Evolutionary conservation across 768 basidiomycete genomes (phyloP), one percentile per base, ranked within the genome.

Genomic region (Pleurotus sapidus): DNA sequence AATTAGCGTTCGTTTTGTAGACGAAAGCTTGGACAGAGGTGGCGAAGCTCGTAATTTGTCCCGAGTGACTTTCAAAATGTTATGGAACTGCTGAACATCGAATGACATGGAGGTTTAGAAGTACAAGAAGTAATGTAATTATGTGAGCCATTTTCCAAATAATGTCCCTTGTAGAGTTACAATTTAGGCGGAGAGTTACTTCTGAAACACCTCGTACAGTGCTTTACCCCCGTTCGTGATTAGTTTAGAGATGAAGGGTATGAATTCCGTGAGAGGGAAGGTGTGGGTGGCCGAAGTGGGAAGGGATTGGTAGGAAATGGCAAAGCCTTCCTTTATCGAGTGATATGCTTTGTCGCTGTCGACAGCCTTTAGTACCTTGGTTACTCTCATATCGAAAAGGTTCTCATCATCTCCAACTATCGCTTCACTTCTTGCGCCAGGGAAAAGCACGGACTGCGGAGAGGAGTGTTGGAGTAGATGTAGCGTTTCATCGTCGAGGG

Each of bases 181-280:
- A 34, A 34, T 34, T 34, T 9, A 14, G n/a, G 20, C 20, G 12
- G 38, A 45, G 76, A 62, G 88, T 40, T 84, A 88, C 84, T 88
- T 73, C 65, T 56, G 47, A 24, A 54, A 45, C 11, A 56, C 18
- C 49, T 53, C 57, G 11, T 45, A 43, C 4, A 55, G 34, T 18
- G 57, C 60, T 30, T 59, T 61, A 24, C 56, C 40, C 24, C 57
- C 54, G 30, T 50, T 55, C 15, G 40, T 23, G 15, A 58, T 30
- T 23, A 58, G 46, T 25, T 23, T 39, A 18, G 40, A 42, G 18
- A 61, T 20, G 24, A 61, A 46, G 34, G 46, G 27, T 30, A 53
- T 46, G 18, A 61, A 17, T n/a, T 45, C 53, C 25, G 54, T 11
- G 17, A 54, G 18, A 8, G 60, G 57, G 8, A 43, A 24, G 14